A percentile compares a stretch with the other conserved stretches of the same genome.
Evolutionary conservation across 345 rosid genomes (phyloP).

Genomic region (Trapa incisa): DNA sequence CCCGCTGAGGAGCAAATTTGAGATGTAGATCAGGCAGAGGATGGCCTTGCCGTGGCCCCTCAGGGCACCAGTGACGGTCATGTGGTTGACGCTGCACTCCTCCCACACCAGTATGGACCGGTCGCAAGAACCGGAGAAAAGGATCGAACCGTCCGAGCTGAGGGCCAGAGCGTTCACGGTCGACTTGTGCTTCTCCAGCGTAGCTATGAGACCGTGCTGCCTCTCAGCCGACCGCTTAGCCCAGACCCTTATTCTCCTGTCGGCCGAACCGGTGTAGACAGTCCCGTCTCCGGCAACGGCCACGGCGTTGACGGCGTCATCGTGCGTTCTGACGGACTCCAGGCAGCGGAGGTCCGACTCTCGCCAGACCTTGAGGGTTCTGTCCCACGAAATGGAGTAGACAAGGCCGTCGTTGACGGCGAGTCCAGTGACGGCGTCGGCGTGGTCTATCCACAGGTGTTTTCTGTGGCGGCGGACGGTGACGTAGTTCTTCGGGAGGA

Average conservation of each 20-base stretch:
- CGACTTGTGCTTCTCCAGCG: slow-evolving; percentile 73
- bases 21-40: slow-evolving; percentile 43
- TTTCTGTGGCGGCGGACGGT: slow-evolving; percentile 61
- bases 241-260: slow-evolving; percentile 74
- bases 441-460: slow-evolving; percentile 76
- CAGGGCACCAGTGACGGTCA: slow-evolving; percentile 70
- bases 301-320: slow-evolving; percentile 77
- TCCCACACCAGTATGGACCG: slow-evolving; percentile 93
- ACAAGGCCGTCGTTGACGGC: slow-evolving; percentile 43
- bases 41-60: slow-evolving; percentile 78
- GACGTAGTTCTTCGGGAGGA: slow-evolving; percentile 73
- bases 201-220: slow-evolving; percentile 42
- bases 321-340: slow-evolving; percentile 67
- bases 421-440: slow-evolving; percentile 78
- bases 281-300: slow-evolving; percentile 53
- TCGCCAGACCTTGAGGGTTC: slow-evolving; percentile 67
- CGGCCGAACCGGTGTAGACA: slow-evolving; percentile 85
- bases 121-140: slow-evolving; percentile 91
- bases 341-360: slow-evolving; percentile 53
- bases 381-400: slow-evolving; percentile 90
- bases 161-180: slow-evolving; percentile 79
- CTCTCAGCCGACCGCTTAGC: slow-evolving; percentile 32
- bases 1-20: slow-evolving; percentile 61
- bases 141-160: slow-evolving; percentile 54
- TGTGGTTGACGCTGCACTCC: slow-evolving; percentile 60